These are phyloP conservation scores for Pyrenochaeta sp. DNA, from an alignment of 2,329 filamentous ascomycete species.

Conservation along the genomic window DNA sequence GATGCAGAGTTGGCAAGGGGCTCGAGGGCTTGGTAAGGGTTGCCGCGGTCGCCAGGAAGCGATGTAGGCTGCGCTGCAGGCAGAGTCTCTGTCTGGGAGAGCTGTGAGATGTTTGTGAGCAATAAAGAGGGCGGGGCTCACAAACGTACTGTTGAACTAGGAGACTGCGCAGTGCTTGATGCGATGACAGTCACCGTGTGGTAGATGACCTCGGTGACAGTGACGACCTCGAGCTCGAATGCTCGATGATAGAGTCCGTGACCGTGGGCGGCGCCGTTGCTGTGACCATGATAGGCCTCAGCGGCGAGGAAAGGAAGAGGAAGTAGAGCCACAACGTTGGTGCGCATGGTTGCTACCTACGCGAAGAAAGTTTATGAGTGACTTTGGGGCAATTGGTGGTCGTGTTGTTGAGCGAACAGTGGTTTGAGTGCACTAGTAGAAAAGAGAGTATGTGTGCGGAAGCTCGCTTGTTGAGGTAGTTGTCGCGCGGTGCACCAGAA, in stretches of 20 bases:
- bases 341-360: constrained; percentile 3
- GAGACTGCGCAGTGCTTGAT: neutral
- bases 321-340: neutral
- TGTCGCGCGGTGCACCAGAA: constrained; percentile 1
- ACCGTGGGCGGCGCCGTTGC: constrained; percentile 1
- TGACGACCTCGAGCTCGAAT: constrained; percentile 7
- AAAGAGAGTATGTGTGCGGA: constrained; percentile 1
- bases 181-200: constrained; percentile 9
- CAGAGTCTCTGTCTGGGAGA: neutral
- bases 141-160: constrained; percentile 1
- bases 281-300: constrained; percentile 3
- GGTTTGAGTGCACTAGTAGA: neutral
- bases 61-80: neutral
- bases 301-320: constrained; percentile 6
- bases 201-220: constrained; percentile 18
- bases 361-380: neutral
- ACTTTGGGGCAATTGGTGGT: neutral
- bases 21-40: constrained; percentile 11
- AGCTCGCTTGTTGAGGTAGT: constrained; percentile 3
- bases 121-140: neutral
- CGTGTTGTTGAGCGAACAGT: neutral
- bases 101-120: constrained; percentile 1
- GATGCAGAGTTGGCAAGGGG: constrained; percentile 11
- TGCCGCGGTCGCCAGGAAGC: neutral
- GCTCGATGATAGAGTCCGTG: constrained; percentile 4